Evolutionary conservation across 2,329 filamentous ascomycete species (phyloP).

Genomic region (Stagonosporopsis rhizophila): DNA sequence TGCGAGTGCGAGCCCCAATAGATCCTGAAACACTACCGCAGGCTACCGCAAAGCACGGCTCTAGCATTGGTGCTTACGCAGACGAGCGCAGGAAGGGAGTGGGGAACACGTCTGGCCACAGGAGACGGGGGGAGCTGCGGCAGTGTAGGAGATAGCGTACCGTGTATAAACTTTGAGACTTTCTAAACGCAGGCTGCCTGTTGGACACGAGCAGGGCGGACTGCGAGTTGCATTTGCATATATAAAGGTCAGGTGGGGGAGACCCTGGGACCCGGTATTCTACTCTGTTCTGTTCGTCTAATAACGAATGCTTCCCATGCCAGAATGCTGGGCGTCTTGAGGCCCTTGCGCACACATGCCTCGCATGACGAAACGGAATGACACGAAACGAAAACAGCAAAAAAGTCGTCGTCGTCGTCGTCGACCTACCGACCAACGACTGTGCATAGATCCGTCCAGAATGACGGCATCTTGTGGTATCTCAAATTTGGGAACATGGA

Average conservation of each 20-base stretch:
- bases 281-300: background rate
- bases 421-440: background rate
- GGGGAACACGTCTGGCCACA: no score
- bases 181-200: background rate
- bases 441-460: background rate
- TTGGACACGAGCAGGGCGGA: background rate
- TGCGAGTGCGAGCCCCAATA: background rate
- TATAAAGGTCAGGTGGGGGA: background rate
- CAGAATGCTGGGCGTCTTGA: background rate
- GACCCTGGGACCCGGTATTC: background rate
- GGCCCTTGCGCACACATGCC: background rate
- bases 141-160: background rate
- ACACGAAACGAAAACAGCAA: background rate
- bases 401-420: background rate
- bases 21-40: slow-evolving; percentile 9
- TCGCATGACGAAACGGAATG: background rate
- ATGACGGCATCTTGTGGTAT: slow-evolving; percentile 8
- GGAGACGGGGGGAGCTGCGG: background rate
- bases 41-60: background rate
- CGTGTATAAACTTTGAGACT: slow-evolving; percentile 1
- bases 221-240: background rate
- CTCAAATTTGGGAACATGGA: slow-evolving; percentile 6
- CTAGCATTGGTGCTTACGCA: slow-evolving; percentile 1
- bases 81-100: background rate
- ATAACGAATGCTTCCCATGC: background rate